Conservation (phyloP, 495 filamentous ascomycete species). For the Penicillium parvum region DNA sequence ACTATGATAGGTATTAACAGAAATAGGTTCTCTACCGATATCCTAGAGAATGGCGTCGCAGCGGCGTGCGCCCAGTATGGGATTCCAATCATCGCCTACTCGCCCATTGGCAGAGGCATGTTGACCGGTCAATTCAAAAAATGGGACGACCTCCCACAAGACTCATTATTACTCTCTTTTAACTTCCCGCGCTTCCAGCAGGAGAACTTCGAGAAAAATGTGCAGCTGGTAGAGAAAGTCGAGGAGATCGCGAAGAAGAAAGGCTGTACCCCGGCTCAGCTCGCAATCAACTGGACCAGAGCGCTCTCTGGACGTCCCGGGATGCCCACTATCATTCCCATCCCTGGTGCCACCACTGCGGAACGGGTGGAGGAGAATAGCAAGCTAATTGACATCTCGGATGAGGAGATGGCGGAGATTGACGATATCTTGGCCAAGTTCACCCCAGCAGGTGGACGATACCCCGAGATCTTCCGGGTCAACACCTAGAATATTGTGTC, state of each 20-base stretch:
- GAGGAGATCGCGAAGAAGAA: too few relatives aligned
- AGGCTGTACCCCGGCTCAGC: conserved; percentile 61
- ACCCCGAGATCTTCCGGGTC: too few relatives aligned
- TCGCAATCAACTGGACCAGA: conserved; percentile 64
- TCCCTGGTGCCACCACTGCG: conserved; percentile 58
- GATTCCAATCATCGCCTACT: conserved; percentile 61
- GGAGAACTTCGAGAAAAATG: too few relatives aligned
- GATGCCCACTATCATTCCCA: conserved; percentile 61
- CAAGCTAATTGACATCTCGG: too few relatives aligned
- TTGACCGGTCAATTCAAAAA: conserved; percentile 51
- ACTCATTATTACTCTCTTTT: too few relatives aligned
- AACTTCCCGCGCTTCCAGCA: too few relatives aligned
- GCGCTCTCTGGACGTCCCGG: conserved; percentile 44
- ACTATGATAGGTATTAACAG: background rate
- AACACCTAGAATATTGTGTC: too few relatives aligned
- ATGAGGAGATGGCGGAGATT: too few relatives aligned
- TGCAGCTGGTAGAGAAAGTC: too few relatives aligned
- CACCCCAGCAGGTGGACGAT: too few relatives aligned
- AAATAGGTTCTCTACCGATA: conserved; percentile 39
- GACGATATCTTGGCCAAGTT: too few relatives aligned
- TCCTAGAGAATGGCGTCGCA: conserved; percentile 63
- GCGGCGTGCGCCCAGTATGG: conserved; percentile 55
- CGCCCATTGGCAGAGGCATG: conserved; percentile 40
- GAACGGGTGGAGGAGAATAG: background rate
- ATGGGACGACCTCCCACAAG: too few relatives aligned